These are phyloP conservation scores for Kodamaea suecica DNA, from an alignment of 1,139 yeast species.

Conservation along the genomic window DNA sequence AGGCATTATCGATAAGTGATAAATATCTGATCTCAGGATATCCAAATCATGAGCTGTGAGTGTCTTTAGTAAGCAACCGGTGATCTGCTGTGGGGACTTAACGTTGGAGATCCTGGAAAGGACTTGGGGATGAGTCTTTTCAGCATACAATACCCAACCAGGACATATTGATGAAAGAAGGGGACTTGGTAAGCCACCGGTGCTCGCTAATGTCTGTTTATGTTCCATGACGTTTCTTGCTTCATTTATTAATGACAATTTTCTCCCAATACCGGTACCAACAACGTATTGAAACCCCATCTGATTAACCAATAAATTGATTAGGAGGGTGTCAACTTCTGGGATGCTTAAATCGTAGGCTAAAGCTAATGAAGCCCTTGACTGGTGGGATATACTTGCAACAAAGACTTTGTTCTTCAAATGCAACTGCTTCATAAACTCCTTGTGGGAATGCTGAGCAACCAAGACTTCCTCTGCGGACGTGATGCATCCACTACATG, in stretches of 20 bases:
- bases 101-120: conserved; percentile 60
- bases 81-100: conserved; percentile 91
- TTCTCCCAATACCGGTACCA: conserved; percentile 82
- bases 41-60: conserved; percentile 42
- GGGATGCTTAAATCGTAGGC: conserved; percentile 56
- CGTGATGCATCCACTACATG: conserved; percentile 96
- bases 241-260: conserved; percentile 61
- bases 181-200: conserved; percentile 29
- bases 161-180: conserved; percentile 75
- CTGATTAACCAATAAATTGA: conserved; percentile 52
- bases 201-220: conserved; percentile 10
- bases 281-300: conserved; percentile 75
- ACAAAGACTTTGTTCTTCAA: conserved; percentile 48
- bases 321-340: conserved; percentile 58
- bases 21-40: conserved; percentile 43
- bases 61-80: conserved; percentile 74
- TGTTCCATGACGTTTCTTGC: conserved; percentile 46
- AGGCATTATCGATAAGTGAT: conserved; percentile 90
- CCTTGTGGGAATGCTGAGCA: conserved; percentile 85
- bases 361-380: conserved; percentile 75
- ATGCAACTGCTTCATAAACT: conserved; percentile 59
- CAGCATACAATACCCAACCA: conserved; percentile 95
- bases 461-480: conserved; percentile 92
- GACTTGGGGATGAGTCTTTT: conserved; percentile 88
- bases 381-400: conserved; percentile 82